Evolutionary conservation across 345 rosid genomes (phyloP).

Genomic region (Syzygium jambos): DNA sequence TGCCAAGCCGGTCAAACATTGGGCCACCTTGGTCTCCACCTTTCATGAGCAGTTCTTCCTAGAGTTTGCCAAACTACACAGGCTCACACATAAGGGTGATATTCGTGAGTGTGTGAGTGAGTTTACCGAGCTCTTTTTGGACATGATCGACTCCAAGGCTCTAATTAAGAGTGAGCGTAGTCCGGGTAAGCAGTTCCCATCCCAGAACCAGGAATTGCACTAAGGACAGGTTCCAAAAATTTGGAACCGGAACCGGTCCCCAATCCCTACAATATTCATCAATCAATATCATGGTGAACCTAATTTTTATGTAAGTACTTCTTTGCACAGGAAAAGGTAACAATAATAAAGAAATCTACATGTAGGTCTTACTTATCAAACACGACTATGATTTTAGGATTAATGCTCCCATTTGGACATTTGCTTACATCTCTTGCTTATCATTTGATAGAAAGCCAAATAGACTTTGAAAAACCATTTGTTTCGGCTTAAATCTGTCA

Average conservation of each 20-base stretch:
- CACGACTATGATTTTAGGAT: not conserved
- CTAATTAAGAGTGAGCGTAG: too few relatives aligned
- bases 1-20: not conserved
- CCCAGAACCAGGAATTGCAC: too few relatives aligned
- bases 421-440: not conserved
- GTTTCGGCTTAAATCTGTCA: not conserved
- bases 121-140: not conserved
- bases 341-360: not conserved
- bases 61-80: too few relatives aligned
- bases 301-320: not conserved
- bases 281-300: not conserved
- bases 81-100: too few relatives aligned
- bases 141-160: not conserved
- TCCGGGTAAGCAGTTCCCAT: too few relatives aligned
- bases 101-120: too few relatives aligned
- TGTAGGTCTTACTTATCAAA: not conserved
- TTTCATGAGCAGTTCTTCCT: too few relatives aligned
- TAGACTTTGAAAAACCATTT: not conserved
- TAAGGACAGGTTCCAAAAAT: too few relatives aligned
- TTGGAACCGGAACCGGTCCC: too few relatives aligned
- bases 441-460: not conserved
- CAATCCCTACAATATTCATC: too few relatives aligned
- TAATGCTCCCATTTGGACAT: not conserved
- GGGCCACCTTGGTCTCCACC: not conserved
- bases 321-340: not conserved